These are phyloP conservation scores for Thermothielavioides terrestris DNA, from an alignment of 495 filamentous ascomycete species.

Conservation along the genomic window DNA sequence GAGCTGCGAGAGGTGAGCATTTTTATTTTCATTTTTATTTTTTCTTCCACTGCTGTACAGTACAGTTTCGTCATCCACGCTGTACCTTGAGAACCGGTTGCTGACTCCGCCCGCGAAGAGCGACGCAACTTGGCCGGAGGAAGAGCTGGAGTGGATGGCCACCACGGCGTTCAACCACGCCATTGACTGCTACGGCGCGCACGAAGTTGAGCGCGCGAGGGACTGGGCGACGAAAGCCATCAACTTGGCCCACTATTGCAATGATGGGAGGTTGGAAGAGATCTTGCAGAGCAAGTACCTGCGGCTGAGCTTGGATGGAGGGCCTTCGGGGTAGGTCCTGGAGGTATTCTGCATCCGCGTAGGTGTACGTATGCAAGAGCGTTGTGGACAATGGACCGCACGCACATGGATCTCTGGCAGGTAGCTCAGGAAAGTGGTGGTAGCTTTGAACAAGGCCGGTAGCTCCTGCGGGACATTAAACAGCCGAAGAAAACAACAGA, in stretches of 20 bases:
- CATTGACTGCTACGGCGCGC: conserved; percentile 57
- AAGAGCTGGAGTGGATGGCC: conserved; percentile 73
- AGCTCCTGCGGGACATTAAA: no score
- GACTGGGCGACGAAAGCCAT: conserved; percentile 62
- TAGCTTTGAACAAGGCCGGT: no score
- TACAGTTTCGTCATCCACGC: neutral
- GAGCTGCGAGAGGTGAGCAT: conserved; percentile 35
- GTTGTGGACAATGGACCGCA: no score
- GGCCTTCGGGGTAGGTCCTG: neutral
- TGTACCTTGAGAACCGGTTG: neutral
- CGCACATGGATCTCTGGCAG: no score
- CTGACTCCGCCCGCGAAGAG: conserved; percentile 19
- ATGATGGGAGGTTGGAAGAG: conserved; percentile 43
- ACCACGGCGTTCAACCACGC: conserved; percentile 66
- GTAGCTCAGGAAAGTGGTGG: no score
- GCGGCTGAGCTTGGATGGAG: conserved; percentile 39
- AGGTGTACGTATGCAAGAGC: no score
- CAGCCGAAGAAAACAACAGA: no score
- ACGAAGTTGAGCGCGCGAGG: conserved; percentile 48
- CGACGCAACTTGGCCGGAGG: conserved; percentile 49
- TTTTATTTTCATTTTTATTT: neutral
- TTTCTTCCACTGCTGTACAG: neutral
- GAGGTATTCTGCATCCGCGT: no score
- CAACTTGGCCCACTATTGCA: conserved; percentile 48
- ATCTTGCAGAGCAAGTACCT: conserved; percentile 47